Conservation (phyloP, 805 yeast genomes). For the Wickerhamiella alocasiicola region DNA sequence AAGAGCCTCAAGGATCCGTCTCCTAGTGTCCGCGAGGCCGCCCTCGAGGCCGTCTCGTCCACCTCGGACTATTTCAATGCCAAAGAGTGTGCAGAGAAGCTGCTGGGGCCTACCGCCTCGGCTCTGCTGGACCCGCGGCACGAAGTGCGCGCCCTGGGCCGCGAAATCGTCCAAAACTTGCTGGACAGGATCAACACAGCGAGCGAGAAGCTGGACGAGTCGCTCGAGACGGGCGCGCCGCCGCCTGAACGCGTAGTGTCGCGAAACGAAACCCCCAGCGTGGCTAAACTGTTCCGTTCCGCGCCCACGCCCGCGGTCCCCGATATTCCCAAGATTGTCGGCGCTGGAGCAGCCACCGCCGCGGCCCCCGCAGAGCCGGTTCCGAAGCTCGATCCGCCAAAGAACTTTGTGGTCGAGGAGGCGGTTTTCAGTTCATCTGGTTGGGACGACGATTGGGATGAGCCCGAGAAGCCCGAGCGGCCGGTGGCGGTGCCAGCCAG, state of each 20-base stretch:
- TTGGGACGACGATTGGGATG: slow-evolving; percentile 7
- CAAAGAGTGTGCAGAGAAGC: slow-evolving; percentile 63
- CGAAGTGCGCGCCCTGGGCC: slow-evolving; percentile 62
- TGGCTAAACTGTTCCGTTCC: slow-evolving; percentile 2
- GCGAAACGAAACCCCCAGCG: slow-evolving; percentile 8
- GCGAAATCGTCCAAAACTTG: slow-evolving; percentile 50
- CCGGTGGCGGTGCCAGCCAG: too few relatives aligned
- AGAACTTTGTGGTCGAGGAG: not conserved
- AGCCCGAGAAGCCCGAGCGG: slow-evolving; percentile 1
- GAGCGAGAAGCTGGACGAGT: slow-evolving; percentile 28
- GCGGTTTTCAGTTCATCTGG: slow-evolving; percentile 4
- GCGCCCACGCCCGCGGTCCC: not conserved
- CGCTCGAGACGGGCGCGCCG: slow-evolving; percentile 13
- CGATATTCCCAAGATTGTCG: not conserved
- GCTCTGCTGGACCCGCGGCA: slow-evolving; percentile 63
- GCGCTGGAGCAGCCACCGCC: too few relatives aligned
- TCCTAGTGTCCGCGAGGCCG: slow-evolving; percentile 60
- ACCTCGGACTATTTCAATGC: slow-evolving; percentile 57
- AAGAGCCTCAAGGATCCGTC: slow-evolving; percentile 73
- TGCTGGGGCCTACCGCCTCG: slow-evolving; percentile 75
- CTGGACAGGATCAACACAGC: slow-evolving; percentile 41
- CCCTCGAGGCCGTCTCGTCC: slow-evolving; percentile 58
- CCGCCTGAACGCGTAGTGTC: slow-evolving; percentile 14
- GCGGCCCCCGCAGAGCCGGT: not conserved
- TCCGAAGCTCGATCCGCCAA: slow-evolving; percentile 1